Evolutionary conservation across 164 flowering plant species (phyloP), one percentile per base, ranked within the genome.

Genomic region (Akebia trifoliata): DNA sequence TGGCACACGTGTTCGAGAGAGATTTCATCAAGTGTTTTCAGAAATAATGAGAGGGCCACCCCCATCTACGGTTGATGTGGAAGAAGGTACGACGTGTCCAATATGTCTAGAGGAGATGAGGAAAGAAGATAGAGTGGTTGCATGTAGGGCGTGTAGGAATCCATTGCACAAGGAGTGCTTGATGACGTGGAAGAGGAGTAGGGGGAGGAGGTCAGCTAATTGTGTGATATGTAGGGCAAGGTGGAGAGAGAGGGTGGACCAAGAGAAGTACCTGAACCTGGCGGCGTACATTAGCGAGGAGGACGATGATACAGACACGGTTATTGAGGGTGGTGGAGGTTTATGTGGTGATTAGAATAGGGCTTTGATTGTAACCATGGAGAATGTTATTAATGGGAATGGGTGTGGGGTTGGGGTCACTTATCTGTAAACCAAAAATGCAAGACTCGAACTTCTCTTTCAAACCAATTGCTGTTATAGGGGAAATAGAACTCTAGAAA

Each of bases 181-280:
- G 51, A 3, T 42, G 68, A 59, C 54, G 62, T 90, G 99, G 99
- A 87, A 75, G 84, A 80, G 78, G 69, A 84, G 81, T 35, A 57
- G 73, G 44, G 81, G 89, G 59, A 69, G 88, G 69, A 71, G 91
- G 69, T 43, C 72, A 6, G 72, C 72, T 1, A 81, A 56, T 12
- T 93, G 97, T 31, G 99, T 87, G 46, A 65, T 87, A n/a, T 90
- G 99, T 44, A 63, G 99, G 26, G 88, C 90, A 0, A 56, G 80
- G 71, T 90, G 96, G 99, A 71, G 79, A 57, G 63, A 62, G 50
- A 66, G 61, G 25, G 66, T 42, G 22, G 84, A 79, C 20, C 75
- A 64, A 18, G 83, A 78, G 50, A 71, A 58, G 76, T 93, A 93
- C 63, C 51, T 84, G 73, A 93, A 92, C 56, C 64, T 87, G 22